These are phyloP conservation scores for Trichoderma harzianum DNA, from an alignment of 2,329 filamentous ascomycete species.

Conservation along the genomic window DNA sequence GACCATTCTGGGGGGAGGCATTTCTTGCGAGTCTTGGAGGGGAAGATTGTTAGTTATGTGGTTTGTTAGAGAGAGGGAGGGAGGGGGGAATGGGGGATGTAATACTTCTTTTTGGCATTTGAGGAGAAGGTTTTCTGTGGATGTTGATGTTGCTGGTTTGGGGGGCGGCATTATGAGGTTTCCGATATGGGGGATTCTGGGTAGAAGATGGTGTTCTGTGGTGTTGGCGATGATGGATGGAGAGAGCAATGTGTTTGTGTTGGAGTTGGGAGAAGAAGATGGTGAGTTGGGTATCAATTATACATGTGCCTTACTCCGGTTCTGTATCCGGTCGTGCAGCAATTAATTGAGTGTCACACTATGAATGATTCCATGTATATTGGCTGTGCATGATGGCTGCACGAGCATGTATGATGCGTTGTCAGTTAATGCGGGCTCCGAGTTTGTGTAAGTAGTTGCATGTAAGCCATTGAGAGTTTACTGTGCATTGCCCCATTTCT, in stretches of 20 bases:
- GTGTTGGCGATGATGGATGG: neutral
- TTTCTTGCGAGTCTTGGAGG: neutral
- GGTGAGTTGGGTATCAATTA: conserved; percentile 5
- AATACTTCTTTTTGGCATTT: conserved; percentile 11
- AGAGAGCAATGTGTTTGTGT: neutral
- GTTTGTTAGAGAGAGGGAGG: neutral
- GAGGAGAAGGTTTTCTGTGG: conserved; percentile 12
- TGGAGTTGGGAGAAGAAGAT: neutral
- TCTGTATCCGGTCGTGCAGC: neutral
- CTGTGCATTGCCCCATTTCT: neutral
- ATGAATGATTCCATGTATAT: neutral
- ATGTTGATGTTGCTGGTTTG: neutral
- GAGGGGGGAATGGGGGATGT: neutral
- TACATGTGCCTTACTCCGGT: neutral
- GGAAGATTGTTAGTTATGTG: neutral
- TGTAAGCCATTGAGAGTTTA: neutral
- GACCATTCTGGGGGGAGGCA: conserved; percentile 12
- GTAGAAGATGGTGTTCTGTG: neutral
- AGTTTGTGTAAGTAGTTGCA: neutral
- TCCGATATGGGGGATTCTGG: neutral
- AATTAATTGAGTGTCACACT: neutral
- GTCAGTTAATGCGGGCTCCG: neutral
- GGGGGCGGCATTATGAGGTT: neutral
- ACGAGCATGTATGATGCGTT: neutral
- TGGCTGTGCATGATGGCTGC: neutral